Evolutionary conservation across 1,284 basidiomycete genomes (phyloP).

Genomic region (Xerocomus amazonicus): DNA sequence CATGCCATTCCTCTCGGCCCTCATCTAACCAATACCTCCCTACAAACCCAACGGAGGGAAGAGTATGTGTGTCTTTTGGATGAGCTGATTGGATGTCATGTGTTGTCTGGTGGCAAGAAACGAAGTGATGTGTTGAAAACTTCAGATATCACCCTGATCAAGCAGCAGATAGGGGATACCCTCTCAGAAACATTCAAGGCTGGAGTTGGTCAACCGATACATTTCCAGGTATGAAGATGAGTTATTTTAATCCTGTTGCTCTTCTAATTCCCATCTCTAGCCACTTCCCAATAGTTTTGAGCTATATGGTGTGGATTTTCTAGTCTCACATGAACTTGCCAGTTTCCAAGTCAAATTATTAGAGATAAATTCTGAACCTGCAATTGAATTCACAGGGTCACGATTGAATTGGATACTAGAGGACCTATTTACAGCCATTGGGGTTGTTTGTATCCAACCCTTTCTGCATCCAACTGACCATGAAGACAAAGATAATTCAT

Average conservation of each 20-base stretch:
- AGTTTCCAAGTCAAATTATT: constrained; percentile 72
- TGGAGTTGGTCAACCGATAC: constrained; percentile 77
- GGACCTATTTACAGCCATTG: constrained; percentile 76
- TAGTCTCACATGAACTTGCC: constrained; percentile 57
- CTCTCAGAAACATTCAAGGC: constrained; percentile 85
- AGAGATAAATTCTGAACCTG: constrained; percentile 94
- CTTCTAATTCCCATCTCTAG: constrained; percentile 40
- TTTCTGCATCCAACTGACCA: constrained; percentile 31
- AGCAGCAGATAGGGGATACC: constrained; percentile 61
- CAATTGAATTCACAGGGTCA: constrained; percentile 91
- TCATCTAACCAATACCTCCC: constrained; percentile 94
- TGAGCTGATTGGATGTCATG: constrained; percentile 66
- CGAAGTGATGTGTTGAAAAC: constrained; percentile 23
- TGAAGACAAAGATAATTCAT: constrained; percentile 11
- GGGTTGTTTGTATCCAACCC: constrained; percentile 66
- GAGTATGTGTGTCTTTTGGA: constrained; percentile 70
- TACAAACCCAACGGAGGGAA: constrained; percentile 74
- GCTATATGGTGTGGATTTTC: constrained; percentile 89
- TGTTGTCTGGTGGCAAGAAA: constrained; percentile 40
- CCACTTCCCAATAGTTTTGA: constrained; percentile 92
- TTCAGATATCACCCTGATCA: constrained; percentile 54
- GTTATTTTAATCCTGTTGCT: not conserved
- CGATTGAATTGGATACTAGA: constrained; percentile 77
- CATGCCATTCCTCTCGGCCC: constrained; percentile 46
- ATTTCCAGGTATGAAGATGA: constrained; percentile 68